Conservation (phyloP, 164 flowering plant species). For the Hamamelis virginiana region DNA sequence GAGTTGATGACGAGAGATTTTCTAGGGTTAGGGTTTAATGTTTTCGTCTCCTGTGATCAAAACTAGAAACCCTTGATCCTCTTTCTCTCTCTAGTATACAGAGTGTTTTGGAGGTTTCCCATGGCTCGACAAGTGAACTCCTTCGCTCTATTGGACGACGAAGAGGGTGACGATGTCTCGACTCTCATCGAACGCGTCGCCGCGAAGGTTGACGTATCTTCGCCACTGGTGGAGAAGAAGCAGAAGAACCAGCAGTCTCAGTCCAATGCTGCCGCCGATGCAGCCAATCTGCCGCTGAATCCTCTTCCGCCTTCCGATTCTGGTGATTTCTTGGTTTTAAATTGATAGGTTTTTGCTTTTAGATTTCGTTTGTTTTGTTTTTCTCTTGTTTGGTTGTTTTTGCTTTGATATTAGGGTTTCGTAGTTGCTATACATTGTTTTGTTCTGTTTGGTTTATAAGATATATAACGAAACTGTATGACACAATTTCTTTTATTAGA, state of each 20-base stretch:
- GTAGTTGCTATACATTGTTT: not conserved
- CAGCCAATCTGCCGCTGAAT: conserved; percentile 5
- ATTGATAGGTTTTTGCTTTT: not conserved
- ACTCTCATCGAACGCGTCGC: conserved; percentile 20
- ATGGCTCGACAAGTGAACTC: conserved; percentile 29
- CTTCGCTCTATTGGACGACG: conserved; percentile 31
- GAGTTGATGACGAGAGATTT: no score
- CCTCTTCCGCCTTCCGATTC: conserved; percentile 14
- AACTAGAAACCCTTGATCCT: no score
- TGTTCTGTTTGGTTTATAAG: not conserved
- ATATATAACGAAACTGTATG: no score
- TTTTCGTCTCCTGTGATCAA: no score
- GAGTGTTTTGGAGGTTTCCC: not conserved
- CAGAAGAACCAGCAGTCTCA: conserved; percentile 7
- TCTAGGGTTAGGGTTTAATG: no score
- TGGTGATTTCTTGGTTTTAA: not conserved
- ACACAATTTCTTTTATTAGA: no score
- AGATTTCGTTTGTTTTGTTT: not conserved
- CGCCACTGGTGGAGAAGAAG: conserved; percentile 10
- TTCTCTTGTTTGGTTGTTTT: not conserved
- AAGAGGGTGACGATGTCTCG: conserved; percentile 27
- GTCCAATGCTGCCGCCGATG: not conserved
- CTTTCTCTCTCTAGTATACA: not conserved
- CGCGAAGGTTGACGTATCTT: conserved; percentile 10
- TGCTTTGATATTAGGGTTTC: not conserved